A percentile compares a stretch with the other conserved stretches of the same genome.
Conservation (phyloP, 768 basidiomycete genomes). For the Vishniacozyma victoriae region DNA sequence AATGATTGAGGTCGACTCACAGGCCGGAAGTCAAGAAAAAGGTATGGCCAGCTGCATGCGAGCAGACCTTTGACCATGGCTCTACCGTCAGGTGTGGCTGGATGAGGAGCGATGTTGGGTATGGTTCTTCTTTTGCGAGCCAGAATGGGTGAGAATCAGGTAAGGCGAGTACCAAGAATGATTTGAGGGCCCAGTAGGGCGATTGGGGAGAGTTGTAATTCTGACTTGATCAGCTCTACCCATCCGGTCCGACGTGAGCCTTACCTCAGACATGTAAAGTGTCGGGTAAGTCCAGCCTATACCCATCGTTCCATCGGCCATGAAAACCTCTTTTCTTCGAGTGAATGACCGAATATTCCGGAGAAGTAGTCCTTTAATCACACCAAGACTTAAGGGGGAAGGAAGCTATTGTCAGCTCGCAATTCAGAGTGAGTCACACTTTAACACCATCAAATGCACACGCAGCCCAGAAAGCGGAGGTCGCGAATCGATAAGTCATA, state of each 20-base stretch:
- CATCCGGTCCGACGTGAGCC: neutral
- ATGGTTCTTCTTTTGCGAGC: slow-evolving; percentile 59
- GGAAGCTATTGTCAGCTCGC: slow-evolving; percentile 60
- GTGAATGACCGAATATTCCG: slow-evolving; percentile 69
- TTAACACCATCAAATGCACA: slow-evolving; percentile 23
- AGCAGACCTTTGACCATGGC: slow-evolving; percentile 27
- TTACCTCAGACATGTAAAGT: slow-evolving; percentile 57
- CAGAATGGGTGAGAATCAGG: slow-evolving; percentile 66
- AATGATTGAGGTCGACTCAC: slow-evolving; percentile 7
- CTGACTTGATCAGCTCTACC: slow-evolving; percentile 2
- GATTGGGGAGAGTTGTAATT: slow-evolving; percentile 52
- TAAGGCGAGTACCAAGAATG: slow-evolving; percentile 61
- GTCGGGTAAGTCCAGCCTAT: slow-evolving; percentile 66
- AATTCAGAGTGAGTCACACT: slow-evolving; percentile 51
- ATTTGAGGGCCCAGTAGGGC: slow-evolving; percentile 73
- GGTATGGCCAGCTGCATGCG: slow-evolving; percentile 51
- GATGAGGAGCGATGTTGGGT: slow-evolving; percentile 52
- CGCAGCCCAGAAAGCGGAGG: slow-evolving; percentile 35
- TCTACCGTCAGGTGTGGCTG: slow-evolving; percentile 8
- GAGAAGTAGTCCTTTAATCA: slow-evolving; percentile 63
- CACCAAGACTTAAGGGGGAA: slow-evolving; percentile 61
- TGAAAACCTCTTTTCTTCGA: slow-evolving; percentile 52
- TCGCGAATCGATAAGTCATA: slow-evolving; percentile 70
- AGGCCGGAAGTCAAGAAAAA: slow-evolving; percentile 69
- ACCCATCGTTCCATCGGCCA: slow-evolving; percentile 62